Base-by-base conservation (phyloP, 1,139 yeast species). In the Sugiyamaella novakii region DNA sequence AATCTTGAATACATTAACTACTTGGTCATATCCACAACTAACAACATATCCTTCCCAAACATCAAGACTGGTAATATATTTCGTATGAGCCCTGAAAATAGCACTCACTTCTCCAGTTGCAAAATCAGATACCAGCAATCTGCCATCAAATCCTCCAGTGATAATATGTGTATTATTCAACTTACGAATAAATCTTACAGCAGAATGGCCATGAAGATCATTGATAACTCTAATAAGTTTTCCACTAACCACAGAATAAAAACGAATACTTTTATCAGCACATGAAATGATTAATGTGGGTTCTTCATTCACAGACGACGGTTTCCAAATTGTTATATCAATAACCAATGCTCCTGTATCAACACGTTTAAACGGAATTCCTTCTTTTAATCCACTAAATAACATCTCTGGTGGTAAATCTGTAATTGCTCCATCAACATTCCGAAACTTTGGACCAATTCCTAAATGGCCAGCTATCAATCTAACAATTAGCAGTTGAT, bases 21-120 rank as follows among this genome's bases (percentile, higher is more conserved):
- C 60, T 48, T 69, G 68, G 64, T 86, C 94, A 76, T 84, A 78
- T 1, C 92, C 89, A 46, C 82, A 68, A 1, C 87, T 77, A 10
- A 78, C 74, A 25, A 84, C 54, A 55, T 70, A 75, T 15, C 70
- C 70, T 0, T 57, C 52, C 37, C 65, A 54, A 12, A 69, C 58
- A 33, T 68, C 66, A 29, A 77, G 58, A 39, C 71, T 67, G 1
- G 74, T 71, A 2, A 79, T 67, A 42, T 77, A 62, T 48, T 79
- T 67, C 29, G 66, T 60, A 50, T 79, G 81, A 12, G 79, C 57
- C 53, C 65, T 66, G 8, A 45, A 48, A 18, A 35, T 28, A 11
- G 33, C 39, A 11, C 28, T 17, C 21, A 38, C 35, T 11, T 31
- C 35, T n/a, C 54, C 59, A 1, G 53, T 45, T 10, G 49, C 43